phyloP scores from a whole-genome alignment of 2,329 filamentous ascomycete genomes.

The Coniella lustricola region DNA sequence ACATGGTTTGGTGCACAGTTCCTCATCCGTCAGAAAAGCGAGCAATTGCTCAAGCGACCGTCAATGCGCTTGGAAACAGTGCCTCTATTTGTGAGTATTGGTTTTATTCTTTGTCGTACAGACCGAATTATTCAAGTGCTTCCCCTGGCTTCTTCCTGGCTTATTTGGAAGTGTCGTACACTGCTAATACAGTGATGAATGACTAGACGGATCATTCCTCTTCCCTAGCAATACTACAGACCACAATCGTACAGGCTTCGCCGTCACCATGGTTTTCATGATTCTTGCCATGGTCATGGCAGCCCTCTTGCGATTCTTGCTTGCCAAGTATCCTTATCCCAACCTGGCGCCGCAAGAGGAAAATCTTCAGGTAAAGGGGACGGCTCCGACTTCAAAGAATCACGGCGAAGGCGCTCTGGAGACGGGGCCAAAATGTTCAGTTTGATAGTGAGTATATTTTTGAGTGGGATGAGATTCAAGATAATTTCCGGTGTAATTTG shows the following conservation, averaged over 20 bases:
- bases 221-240: slow-evolving; percentile 4
- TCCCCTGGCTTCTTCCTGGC: no score
- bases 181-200: neutral
- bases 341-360: neutral
- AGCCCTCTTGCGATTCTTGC: neutral
- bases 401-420: neutral
- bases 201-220: slow-evolving; percentile 5
- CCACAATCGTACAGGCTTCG: slow-evolving; percentile 6
- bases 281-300: slow-evolving; percentile 2
- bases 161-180: neutral
- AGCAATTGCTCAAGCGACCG: slow-evolving; percentile 6
- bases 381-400: neutral
- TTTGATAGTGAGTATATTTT: neutral
- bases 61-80: slow-evolving; percentile 9
- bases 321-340: slow-evolving; percentile 8
- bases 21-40: slow-evolving; percentile 9
- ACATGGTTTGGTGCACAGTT: neutral
- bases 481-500: no score
- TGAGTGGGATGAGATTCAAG: no score
- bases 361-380: neutral
- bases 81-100: slow-evolving; percentile 3
- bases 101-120: no score
- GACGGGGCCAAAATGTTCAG: neutral
- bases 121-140: no score
- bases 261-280: slow-evolving; percentile 8